These are phyloP conservation scores for Heterobasidion parviporum DNA, from an alignment of 1,284 basidiomycete species.

Conservation along the genomic window DNA sequence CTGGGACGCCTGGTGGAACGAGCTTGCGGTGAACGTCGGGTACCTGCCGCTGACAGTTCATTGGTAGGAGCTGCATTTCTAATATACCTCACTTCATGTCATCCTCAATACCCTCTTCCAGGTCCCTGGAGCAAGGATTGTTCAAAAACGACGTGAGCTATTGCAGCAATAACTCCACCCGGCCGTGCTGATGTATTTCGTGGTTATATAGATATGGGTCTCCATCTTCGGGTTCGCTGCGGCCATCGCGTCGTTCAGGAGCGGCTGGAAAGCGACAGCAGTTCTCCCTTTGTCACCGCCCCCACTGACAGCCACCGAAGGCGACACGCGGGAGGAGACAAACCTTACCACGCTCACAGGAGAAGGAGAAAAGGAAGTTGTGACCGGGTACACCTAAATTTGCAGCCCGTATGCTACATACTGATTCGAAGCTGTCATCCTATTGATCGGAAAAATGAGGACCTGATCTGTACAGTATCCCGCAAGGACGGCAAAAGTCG, in stretches of 20 bases:
- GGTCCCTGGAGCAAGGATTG: conserved; percentile 61
- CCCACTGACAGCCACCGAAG: background rate
- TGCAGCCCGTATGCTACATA: too few relatives aligned
- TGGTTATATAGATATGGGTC: conserved; percentile 43
- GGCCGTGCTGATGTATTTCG: conserved; percentile 2
- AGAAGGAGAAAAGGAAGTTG: too few relatives aligned
- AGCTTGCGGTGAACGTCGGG: conserved; percentile 65
- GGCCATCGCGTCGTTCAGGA: conserved; percentile 57
- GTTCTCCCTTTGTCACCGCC: conserved; percentile 24
- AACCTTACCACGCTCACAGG: background rate
- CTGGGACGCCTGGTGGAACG: conserved; percentile 68
- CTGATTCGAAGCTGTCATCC: too few relatives aligned
- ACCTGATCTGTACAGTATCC: too few relatives aligned
- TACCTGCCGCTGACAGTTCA: conserved; percentile 79
- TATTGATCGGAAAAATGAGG: too few relatives aligned
- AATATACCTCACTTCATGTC: background rate
- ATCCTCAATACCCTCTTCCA: conserved; percentile 18
- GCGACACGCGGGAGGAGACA: background rate
- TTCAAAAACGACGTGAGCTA: conserved; percentile 52
- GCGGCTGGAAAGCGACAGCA: conserved; percentile 70
- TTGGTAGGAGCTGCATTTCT: conserved; percentile 43
- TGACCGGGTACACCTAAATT: too few relatives aligned
- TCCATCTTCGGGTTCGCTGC: conserved; percentile 56
- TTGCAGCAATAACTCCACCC: background rate
- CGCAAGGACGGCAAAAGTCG: too few relatives aligned